phyloP scores from a whole-genome alignment of 2,329 filamentous ascomycete species.

The Arthroderma sp. region DNA sequence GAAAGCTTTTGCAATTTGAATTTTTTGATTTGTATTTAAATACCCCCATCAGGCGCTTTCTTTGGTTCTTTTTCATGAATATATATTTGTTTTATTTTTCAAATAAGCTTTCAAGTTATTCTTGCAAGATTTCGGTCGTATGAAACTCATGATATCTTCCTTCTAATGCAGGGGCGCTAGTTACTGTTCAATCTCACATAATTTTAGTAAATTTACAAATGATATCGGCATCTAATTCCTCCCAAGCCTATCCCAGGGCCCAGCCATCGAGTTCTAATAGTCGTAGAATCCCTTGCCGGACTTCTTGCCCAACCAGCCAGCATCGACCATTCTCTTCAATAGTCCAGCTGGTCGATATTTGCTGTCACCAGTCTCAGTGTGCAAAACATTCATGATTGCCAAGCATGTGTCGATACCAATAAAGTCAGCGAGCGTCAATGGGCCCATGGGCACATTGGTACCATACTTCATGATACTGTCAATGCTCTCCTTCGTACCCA shows the following conservation, averaged over 20 bases:
- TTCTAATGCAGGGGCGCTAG: no score
- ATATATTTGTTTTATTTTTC: neutral
- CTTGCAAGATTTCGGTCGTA: neutral
- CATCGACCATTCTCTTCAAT: constrained; percentile 90
- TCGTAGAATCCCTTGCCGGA: constrained; percentile 86
- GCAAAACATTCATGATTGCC: constrained; percentile 90
- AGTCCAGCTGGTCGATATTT: constrained; percentile 89
- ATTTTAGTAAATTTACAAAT: no score
- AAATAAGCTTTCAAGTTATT: neutral
- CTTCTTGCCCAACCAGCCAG: constrained; percentile 97
- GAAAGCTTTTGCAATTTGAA: no score
- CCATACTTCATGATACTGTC: constrained; percentile 99
- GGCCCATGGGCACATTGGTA: constrained; percentile 97
- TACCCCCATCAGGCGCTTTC: neutral
- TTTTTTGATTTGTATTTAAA: no score
- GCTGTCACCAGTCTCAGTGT: constrained; percentile 82
- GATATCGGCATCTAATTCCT: no score
- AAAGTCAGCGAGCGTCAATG: constrained; percentile 85
- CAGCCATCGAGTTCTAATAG: constrained; percentile 4
- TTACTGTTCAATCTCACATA: no score
- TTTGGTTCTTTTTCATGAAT: neutral
- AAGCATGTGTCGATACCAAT: constrained; percentile 94
- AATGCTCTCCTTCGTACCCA: constrained; percentile 81
- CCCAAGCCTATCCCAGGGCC: no score
- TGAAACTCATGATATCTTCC: neutral